These are phyloP conservation scores for Chaetomium fimeti DNA, from an alignment of 495 filamentous ascomycete genomes.

Conservation along the genomic window DNA sequence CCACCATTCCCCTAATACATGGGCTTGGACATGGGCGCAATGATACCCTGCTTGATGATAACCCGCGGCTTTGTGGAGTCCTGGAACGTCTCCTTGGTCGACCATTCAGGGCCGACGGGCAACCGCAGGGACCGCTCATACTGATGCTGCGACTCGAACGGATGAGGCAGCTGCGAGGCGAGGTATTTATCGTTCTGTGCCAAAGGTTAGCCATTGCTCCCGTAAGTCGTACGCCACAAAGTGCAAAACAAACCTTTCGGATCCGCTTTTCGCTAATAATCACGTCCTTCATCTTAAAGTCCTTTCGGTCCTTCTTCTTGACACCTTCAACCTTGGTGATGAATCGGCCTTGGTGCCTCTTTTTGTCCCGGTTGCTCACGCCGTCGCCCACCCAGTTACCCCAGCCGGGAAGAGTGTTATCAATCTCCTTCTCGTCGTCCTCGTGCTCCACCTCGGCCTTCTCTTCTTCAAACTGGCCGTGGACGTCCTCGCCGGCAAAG, in stretches of 20 bases:
- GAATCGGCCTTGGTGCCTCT: slow-evolving; percentile 57
- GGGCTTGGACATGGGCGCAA: slow-evolving; percentile 83
- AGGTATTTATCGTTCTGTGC: slow-evolving; percentile 83
- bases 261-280: slow-evolving; percentile 91
- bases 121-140: slow-evolving; percentile 87
- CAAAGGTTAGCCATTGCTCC: slow-evolving; percentile 33
- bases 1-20: slow-evolving; percentile 42
- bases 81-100: slow-evolving; percentile 91
- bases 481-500: slow-evolving; percentile 89
- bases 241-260: slow-evolving; percentile 67
- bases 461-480: slow-evolving; percentile 74
- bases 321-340: slow-evolving; percentile 74
- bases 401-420: slow-evolving; percentile 89
- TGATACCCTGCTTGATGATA: slow-evolving; percentile 88
- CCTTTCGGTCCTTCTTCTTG: slow-evolving; percentile 71
- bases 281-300: slow-evolving; percentile 74
- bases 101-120: slow-evolving; percentile 91
- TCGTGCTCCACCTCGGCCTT: slow-evolving; percentile 70
- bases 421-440: slow-evolving; percentile 81
- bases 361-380: slow-evolving; percentile 61
- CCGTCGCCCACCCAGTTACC: slow-evolving; percentile 83
- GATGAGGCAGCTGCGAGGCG: slow-evolving; percentile 76
- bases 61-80: slow-evolving; percentile 85
- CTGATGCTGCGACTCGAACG: slow-evolving; percentile 79
- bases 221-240: not conserved